A percentile compares a stretch with the other conserved stretches of the same genome.
These are phyloP conservation scores for Exophiala viscosa DNA, from an alignment of 2,329 filamentous ascomycete genomes.

Conservation along the genomic window DNA sequence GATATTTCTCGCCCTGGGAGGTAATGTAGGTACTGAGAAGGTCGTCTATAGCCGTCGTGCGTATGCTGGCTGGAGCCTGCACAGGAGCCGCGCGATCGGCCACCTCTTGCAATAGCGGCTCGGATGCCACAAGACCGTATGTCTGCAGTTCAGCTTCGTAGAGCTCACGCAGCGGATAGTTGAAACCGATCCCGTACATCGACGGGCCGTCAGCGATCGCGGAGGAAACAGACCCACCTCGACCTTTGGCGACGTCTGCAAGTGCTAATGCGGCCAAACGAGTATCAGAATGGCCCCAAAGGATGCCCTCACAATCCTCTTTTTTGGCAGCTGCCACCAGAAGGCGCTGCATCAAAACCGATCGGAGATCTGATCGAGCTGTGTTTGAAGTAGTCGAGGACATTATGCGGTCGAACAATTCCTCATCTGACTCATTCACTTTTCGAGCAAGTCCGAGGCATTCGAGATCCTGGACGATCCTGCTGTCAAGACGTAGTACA, in stretches of 20 bases:
- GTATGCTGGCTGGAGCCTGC: constrained; percentile 44
- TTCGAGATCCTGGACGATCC: constrained; percentile 18
- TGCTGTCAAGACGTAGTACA: constrained; percentile 48
- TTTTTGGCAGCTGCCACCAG: constrained; percentile 63
- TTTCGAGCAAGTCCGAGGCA: constrained; percentile 15
- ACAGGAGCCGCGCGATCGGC: constrained; percentile 15
- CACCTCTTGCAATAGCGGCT: constrained; percentile 9
- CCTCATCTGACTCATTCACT: constrained; percentile 33
- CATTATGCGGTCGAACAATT: constrained; percentile 56
- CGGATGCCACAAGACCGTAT: constrained; percentile 53
- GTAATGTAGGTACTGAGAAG: constrained; percentile 86
- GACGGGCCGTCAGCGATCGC: constrained; percentile 71
- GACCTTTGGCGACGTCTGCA: constrained; percentile 83
- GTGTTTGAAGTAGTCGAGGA: constrained; percentile 66
- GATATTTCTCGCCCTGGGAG: constrained; percentile 78
- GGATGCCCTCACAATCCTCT: constrained; percentile 62
- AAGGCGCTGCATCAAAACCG: constrained; percentile 67
- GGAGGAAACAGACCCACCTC: constrained; percentile 79
- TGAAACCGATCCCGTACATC: constrained; percentile 57
- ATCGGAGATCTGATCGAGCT: constrained; percentile 68
- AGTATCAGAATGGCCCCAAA: constrained; percentile 85
- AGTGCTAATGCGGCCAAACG: constrained; percentile 81
- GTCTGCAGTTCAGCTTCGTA: constrained; percentile 73
- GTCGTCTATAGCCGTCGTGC: constrained; percentile 82
- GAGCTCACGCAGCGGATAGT: constrained; percentile 80